Percentiles rank a stretch among this genome's conserved stretches.
These are phyloP conservation scores for Dentipellis sp. DNA, from an alignment of 768 basidiomycete species.

Conservation along the genomic window DNA sequence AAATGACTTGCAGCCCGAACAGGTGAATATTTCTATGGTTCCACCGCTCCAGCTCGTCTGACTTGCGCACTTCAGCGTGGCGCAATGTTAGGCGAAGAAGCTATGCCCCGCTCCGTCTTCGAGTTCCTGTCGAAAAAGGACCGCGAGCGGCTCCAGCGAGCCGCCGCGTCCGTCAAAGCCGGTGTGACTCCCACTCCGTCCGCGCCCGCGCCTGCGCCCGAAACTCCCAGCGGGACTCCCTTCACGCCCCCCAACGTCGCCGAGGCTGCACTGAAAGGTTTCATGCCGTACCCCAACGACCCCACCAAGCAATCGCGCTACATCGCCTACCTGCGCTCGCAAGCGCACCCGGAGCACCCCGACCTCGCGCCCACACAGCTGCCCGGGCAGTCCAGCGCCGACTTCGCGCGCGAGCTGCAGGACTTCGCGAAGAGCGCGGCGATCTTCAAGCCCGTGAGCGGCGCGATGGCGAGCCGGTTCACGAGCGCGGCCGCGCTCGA, in stretches of 20 bases:
- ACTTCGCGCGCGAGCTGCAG: conserved; percentile 72
- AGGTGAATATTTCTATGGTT: background rate
- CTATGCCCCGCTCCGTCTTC: conserved; percentile 78
- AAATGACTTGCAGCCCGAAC: conserved; percentile 7
- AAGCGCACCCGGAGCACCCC: conserved; percentile 39
- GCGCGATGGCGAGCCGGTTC: conserved; percentile 93
- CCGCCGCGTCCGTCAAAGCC: conserved; percentile 27
- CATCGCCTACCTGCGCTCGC: conserved; percentile 67
- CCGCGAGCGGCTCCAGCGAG: conserved; percentile 69
- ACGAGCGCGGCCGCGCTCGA: conserved; percentile 74
- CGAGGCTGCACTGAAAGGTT: conserved; percentile 79
- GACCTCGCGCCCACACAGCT: conserved; percentile 39
- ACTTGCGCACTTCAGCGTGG: conserved; percentile 51
- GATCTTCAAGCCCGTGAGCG: conserved; percentile 86
- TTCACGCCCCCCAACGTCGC: conserved; percentile 68
- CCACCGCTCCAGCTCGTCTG: background rate
- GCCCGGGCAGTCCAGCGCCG: conserved; percentile 51
- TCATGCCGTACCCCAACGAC: conserved; percentile 78
- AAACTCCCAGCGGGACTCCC: conserved; percentile 21
- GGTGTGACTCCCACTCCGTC: conserved; percentile 15
- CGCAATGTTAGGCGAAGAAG: conserved; percentile 71
- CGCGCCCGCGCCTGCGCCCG: conserved; percentile 15
- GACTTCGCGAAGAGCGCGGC: conserved; percentile 84
- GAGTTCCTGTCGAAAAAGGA: conserved; percentile 93
- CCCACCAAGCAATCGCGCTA: conserved; percentile 81